Evolutionary conservation across 176 grass and related monocot species (phyloP), one percentile per base, ranked within the genome.

Genomic region (Poa pratensis): DNA sequence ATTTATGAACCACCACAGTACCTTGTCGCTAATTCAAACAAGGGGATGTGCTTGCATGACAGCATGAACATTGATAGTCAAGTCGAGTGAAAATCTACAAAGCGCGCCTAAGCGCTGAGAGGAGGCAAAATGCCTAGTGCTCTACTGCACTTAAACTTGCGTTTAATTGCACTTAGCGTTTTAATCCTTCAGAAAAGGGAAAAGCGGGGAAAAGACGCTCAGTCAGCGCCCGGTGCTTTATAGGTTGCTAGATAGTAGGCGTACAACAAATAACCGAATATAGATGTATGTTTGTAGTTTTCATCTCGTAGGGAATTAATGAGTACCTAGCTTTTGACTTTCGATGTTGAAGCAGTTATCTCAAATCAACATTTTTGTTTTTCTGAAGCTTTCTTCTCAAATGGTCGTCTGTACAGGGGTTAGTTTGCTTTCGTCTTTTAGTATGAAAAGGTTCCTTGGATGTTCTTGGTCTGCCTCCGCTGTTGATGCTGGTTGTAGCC

Each of bases 401-500:
- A 57, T 87, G 59, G 73, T 97, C 89, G 51, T 85, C 90, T 27
- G 95, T 87, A 88, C 80, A 75, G 85, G 76, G 57, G 82, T 88
- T 82, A 93, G 92, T 88, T 89, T 75, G 68, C 84, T 91, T 82
- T 84, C 14, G 61, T 91, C 92, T 79, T 90, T 87, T n/a, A 86
- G 88, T 23, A 87, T 93, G 57, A 97, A 58, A 91, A 90, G 83
- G 69, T 88, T 90, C 63, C 84, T 97, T 86, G 95, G 90, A 48
- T 50, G n/a, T 57, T 91, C 92, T 49, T 97, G 95, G 95, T 97
- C 95, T 86, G 55, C 53, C 52, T 59, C 87, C 19, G 95, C 92
- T 73, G 45, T 97, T 80, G 85, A 93, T 88, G 92, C 77, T 88
- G 80, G 87, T 37, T 97, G 92, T 80, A 85, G 80, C 66, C 85